phyloP scores from a whole-genome alignment of 2,329 filamentous ascomycete species.

The Ilyonectria sp. region DNA sequence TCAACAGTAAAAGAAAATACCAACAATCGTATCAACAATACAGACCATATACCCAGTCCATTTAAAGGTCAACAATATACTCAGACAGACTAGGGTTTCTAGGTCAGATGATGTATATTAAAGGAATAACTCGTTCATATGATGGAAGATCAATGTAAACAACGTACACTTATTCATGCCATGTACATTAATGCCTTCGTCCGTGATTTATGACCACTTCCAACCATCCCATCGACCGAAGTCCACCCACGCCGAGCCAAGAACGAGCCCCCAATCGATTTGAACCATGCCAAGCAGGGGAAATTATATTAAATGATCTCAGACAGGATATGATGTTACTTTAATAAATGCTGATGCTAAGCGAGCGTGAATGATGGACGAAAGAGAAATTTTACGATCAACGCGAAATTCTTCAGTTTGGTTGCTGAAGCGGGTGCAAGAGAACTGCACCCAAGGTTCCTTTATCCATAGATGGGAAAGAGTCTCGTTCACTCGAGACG shows the following conservation, averaged over 20 bases:
- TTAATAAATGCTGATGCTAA: not conserved
- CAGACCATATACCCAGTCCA: too few species aligned
- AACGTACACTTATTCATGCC: not conserved
- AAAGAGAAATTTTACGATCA: not conserved
- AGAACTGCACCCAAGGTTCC: not conserved
- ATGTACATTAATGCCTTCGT: not conserved
- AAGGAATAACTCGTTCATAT: not conserved
- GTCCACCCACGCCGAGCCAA: not conserved
- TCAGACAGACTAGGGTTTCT: too few species aligned
- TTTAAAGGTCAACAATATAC: too few species aligned
- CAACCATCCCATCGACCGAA: not conserved
- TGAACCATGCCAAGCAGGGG: not conserved
- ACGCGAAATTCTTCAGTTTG: not conserved
- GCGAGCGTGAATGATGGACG: not conserved
- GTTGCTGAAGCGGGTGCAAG: not conserved
- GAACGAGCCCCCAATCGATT: not conserved
- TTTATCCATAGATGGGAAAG: not conserved
- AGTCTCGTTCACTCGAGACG: not conserved
- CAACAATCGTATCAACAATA: too few species aligned
- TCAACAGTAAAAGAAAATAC: too few species aligned
- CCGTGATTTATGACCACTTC: not conserved
- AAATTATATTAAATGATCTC: not conserved
- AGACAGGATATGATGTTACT: not conserved
- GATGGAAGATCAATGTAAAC: not conserved
- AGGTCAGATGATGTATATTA: too few species aligned